phyloP scores from a whole-genome alignment of 495 filamentous ascomycete genomes.

The Aspergillus panamensis region DNA sequence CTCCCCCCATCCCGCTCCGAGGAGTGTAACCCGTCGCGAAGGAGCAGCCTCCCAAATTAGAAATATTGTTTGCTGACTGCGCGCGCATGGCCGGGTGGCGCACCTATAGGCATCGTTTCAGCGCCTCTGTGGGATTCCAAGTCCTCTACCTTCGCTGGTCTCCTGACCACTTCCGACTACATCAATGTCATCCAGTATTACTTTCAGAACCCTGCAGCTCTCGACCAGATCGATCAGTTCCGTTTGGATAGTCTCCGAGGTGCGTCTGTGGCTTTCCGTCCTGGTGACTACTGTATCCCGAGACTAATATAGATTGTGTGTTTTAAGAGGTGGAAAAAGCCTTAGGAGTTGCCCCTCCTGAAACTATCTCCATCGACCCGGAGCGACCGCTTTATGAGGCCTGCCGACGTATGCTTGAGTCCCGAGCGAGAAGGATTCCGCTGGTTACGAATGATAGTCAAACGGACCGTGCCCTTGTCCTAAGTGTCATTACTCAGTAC shows the following conservation, averaged over 20 bases:
- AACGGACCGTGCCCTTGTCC: constrained; percentile 86
- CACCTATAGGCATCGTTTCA: constrained; percentile 84
- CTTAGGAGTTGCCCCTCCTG: constrained; percentile 83
- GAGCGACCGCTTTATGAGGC: constrained; percentile 89
- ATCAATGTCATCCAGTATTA: constrained; percentile 99
- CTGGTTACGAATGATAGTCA: constrained; percentile 94
- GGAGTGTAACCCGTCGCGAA: neutral
- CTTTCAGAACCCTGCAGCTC: constrained; percentile 91
- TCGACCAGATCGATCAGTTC: constrained; percentile 90
- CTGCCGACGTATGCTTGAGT: constrained; percentile 89
- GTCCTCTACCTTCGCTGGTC: constrained; percentile 86
- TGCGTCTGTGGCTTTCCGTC: constrained; percentile 31
- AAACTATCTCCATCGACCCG: constrained; percentile 94
- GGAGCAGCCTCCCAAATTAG: neutral
- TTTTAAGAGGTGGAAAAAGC: constrained; percentile 84
- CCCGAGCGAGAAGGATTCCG: constrained; percentile 87
- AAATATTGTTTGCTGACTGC: constrained; percentile 27
- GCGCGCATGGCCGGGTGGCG: neutral
- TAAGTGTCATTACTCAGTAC: constrained; percentile 96
- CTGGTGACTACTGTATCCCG: neutral
- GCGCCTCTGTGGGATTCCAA: constrained; percentile 97
- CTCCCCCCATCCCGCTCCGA: neutral
- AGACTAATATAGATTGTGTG: constrained; percentile 16
- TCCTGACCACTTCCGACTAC: constrained; percentile 94
- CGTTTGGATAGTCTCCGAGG: constrained; percentile 88